Evolutionary conservation across 2,329 filamentous ascomycete species (phyloP).

Genomic region (Alternaria brassicae): DNA sequence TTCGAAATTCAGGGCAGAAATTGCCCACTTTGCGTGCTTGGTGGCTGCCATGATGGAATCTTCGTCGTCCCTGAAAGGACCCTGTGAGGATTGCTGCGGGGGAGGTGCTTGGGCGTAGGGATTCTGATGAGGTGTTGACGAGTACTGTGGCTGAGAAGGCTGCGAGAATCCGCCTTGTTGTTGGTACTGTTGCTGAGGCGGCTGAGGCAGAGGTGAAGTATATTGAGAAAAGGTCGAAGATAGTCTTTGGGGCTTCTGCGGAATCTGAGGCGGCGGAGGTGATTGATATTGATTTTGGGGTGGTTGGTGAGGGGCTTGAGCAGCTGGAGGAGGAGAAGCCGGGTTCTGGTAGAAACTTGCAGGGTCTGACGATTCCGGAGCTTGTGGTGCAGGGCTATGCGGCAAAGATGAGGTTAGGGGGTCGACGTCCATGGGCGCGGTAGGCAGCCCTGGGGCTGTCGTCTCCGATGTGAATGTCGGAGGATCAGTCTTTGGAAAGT

Average conservation of each 20-base stretch:
- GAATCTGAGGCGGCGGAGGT: slow-evolving; percentile 9
- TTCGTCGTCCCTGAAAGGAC: slow-evolving; percentile 67
- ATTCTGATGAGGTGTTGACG: slow-evolving; percentile 24
- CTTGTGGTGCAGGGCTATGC: slow-evolving; percentile 31
- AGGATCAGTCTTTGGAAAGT: slow-evolving; percentile 61
- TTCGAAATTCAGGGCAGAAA: slow-evolving; percentile 95
- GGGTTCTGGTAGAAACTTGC: slow-evolving; percentile 45
- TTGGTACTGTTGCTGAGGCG: slow-evolving; percentile 10
- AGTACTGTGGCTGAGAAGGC: slow-evolving; percentile 18
- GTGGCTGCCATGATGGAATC: slow-evolving; percentile 78
- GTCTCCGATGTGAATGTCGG: slow-evolving; percentile 55
- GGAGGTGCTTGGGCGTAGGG: slow-evolving; percentile 29
- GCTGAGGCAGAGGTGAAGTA: slow-evolving; percentile 6
- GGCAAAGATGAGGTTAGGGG: slow-evolving; percentile 35
- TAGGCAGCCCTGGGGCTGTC: slow-evolving; percentile 45
- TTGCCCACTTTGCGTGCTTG: slow-evolving; percentile 97
- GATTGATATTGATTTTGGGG: slow-evolving; percentile 34
- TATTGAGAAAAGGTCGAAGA: slow-evolving; percentile 17
- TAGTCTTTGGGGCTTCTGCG: slow-evolving; percentile 14
- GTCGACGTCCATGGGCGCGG: slow-evolving; percentile 43
- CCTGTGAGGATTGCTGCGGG: slow-evolving; percentile 38
- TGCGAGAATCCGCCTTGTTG: slow-evolving; percentile 11
- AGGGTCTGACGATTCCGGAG: slow-evolving; percentile 33
- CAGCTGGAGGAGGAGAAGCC: slow-evolving; percentile 50
- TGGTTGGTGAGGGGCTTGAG: slow-evolving; percentile 29